Evolutionary conservation across 1,139 yeast species (phyloP).

Genomic region (Diutina rugosa): DNA sequence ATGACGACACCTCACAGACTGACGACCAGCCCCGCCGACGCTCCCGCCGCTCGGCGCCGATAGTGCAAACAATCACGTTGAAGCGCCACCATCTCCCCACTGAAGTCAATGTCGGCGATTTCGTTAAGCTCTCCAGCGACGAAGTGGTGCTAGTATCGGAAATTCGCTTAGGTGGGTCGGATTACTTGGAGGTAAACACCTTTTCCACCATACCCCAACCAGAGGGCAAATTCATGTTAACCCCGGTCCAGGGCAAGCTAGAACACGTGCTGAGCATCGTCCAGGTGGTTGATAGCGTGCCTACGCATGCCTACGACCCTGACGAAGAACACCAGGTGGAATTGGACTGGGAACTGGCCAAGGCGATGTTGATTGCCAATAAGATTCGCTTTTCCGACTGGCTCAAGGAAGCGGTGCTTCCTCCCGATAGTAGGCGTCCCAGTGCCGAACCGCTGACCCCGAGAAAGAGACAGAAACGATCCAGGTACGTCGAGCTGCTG

Average conservation of each 20-base stretch:
- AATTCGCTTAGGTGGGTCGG: neutral
- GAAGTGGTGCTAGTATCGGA: slow-evolving; percentile 6
- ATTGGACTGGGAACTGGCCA: neutral
- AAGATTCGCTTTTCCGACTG: neutral
- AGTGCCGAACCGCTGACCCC: neutral
- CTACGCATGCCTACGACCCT: neutral
- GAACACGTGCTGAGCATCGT: neutral
- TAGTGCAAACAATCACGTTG: slow-evolving; percentile 6
- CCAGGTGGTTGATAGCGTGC: neutral
- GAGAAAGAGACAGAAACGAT: neutral
- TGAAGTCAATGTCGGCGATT: slow-evolving; percentile 27
- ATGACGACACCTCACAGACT: slow-evolving; percentile 4
- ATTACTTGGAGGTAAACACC: neutral
- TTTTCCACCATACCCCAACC: neutral
- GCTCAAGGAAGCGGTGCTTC: neutral
- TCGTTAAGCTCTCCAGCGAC: slow-evolving; percentile 13
- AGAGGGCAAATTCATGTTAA: neutral
- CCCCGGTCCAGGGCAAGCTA: neutral
- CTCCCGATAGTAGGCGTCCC: neutral
- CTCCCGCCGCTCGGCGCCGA: slow-evolving; percentile 10
- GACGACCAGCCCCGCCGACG: slow-evolving; percentile 3
- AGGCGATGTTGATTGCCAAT: neutral
- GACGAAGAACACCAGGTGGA: neutral
- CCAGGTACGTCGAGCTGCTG: neutral
- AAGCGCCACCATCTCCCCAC: slow-evolving; percentile 9